Evolutionary conservation across 495 filamentous ascomycete genomes (phyloP), one percentile per base, ranked within the genome.

Genomic region (Tuber melanosporum): DNA sequence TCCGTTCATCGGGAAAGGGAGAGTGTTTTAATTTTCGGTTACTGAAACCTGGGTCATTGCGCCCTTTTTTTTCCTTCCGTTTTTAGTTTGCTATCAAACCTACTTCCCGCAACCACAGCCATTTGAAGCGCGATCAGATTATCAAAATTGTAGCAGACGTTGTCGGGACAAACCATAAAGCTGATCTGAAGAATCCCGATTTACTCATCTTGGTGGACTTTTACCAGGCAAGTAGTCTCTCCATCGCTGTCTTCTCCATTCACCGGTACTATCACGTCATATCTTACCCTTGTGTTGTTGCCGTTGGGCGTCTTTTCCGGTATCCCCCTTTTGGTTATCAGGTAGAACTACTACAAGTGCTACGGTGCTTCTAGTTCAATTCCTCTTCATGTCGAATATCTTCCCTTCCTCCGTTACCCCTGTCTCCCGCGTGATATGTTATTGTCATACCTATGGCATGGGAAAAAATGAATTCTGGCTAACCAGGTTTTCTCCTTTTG

Each of bases 11-110:
- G 57, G 71, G 62, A 73, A 20, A 70, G 41, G 69, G 72, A 46
- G 20, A 41, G 45, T 45, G 66, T 39, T 52, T 62, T 46, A 81
- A 69, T 81, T 74, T 47, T 82, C 77, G 77, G 74, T 82, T 82
- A 72, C 62, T 76, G 75, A 79, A 77, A 79, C 80, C 39, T 57
- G 78, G 19, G 20, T 26, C 4, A 39, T 46, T 75, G 45, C 72
- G n/a, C 57, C 12, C 57, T 66, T 66, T 17, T n/a, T n/a, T n/a
- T 20, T 3, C 14, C 14, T n/a, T 20, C n/a, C 22, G 9, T 6
- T 66, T 41, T 57, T 70, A 97, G 93, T 99, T 93, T 82, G 95
- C 95, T 36, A 98, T 99, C 76, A 92, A 94, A 12, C 92, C 94
- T 49, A 91, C 89, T 6, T 88, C 94, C 69, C 90, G 96, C 74